A percentile compares a stretch with the other conserved stretches of the same genome.
phyloP scores from a whole-genome alignment of 352 stramenopile species.

The Pythium sukuiense region DNA sequence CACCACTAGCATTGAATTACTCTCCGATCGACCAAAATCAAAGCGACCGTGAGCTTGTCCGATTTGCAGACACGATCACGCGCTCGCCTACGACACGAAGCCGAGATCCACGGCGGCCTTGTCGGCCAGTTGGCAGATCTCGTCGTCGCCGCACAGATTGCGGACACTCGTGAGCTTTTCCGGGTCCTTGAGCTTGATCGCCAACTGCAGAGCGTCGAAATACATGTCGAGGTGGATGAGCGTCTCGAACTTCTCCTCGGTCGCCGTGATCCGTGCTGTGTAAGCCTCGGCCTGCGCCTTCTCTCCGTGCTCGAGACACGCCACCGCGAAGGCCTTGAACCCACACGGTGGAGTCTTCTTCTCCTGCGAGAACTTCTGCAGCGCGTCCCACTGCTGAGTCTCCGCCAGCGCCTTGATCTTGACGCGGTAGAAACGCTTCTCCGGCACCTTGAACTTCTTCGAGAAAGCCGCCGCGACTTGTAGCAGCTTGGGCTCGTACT shows the following conservation, averaged over 20 bases:
- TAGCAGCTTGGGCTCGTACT: conserved; percentile 82
- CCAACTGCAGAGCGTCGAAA: conserved; percentile 72
- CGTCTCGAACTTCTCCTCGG: conserved; percentile 89
- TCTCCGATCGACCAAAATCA: too few relatives aligned
- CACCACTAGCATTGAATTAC: too few relatives aligned
- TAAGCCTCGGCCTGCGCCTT: conserved; percentile 84
- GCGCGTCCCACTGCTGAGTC: conserved; percentile 82
- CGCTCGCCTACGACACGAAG: conserved; percentile 47
- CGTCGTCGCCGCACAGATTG: conserved; percentile 71
- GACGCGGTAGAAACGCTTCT: conserved; percentile 90
- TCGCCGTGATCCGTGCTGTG: conserved; percentile 73
- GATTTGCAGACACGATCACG: too few relatives aligned
- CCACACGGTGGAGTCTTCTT: conserved; percentile 85
- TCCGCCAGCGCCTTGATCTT: conserved; percentile 89
- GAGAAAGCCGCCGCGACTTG: conserved; percentile 61
- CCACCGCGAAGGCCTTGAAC: conserved; percentile 84
- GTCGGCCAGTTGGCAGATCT: conserved; percentile 77
- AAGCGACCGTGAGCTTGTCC: too few relatives aligned
- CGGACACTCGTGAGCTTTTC: conserved; percentile 86
- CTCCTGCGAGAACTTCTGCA: conserved; percentile 87
- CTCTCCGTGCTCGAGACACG: conserved; percentile 72
- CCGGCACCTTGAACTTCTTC: conserved; percentile 90
- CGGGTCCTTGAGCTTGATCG: conserved; percentile 83
- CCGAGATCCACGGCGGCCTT: conserved; percentile 79
- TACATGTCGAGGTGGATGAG: conserved; percentile 86